Conservation (phyloP, 805 yeast genomes). For the Isabelozyma rhagii region DNA sequence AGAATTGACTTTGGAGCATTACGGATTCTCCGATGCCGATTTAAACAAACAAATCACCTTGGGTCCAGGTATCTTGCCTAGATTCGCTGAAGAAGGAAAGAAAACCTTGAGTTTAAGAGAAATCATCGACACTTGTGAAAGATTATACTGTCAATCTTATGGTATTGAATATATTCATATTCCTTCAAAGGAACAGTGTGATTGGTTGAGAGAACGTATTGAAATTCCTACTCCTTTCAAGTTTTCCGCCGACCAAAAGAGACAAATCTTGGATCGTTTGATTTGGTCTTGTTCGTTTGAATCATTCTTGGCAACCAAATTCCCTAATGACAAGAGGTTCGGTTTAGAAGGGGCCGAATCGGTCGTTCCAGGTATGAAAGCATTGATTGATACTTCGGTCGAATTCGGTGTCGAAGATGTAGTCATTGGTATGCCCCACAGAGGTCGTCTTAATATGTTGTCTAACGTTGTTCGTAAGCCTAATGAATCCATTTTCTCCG, state of each 20-base stretch:
- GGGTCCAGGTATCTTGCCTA: constrained; percentile 97
- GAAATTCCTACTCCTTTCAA: constrained; percentile 88
- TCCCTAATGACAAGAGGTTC: constrained; percentile 97
- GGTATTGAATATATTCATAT: constrained; percentile 97
- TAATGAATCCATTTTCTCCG: constrained; percentile 94
- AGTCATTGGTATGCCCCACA: constrained; percentile 99
- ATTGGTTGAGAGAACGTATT: constrained; percentile 96
- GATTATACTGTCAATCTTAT: constrained; percentile 79
- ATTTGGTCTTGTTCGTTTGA: constrained; percentile 97
- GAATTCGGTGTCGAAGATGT: constrained; percentile 92
- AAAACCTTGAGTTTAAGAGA: constrained; percentile 72
- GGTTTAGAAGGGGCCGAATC: constrained; percentile 99
- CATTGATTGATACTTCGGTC: constrained; percentile 89
- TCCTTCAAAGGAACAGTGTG: constrained; percentile 92
- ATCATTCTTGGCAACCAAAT: constrained; percentile 86
- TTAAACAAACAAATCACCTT: constrained; percentile 77
- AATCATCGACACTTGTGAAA: constrained; percentile 74
- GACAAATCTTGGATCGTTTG: constrained; percentile 92
- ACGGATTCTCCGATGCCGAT: constrained; percentile 87
- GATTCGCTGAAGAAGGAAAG: constrained; percentile 69
- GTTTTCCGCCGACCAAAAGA: constrained; percentile 83
- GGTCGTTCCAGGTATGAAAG: constrained; percentile 94
- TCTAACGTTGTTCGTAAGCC: constrained; percentile 98
- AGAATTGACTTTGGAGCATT: constrained; percentile 88
- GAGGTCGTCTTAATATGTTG: constrained; percentile 97